Percentiles rank a stretch among this genome's conserved stretches.
Conservation (phyloP, 1,139 yeast species). For the Blastobotrys apis region DNA sequence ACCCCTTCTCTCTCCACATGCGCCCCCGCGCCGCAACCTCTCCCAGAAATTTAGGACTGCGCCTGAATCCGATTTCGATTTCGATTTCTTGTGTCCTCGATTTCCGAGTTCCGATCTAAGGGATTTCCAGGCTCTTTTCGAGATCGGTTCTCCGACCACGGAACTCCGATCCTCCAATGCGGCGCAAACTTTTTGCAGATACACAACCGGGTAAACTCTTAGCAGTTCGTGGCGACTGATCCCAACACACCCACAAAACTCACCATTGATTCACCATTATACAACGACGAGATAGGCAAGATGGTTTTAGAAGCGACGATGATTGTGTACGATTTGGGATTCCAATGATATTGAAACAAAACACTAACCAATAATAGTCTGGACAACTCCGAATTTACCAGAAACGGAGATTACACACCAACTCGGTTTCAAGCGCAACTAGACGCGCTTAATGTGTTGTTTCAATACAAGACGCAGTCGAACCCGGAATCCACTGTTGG, state of each 20-base stretch:
- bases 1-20: too few species aligned
- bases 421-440: slow-evolving; percentile 90
- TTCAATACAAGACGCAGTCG: slow-evolving; percentile 77
- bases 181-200: too few species aligned
- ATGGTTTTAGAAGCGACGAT: slow-evolving; percentile 97
- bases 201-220: too few species aligned
- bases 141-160: too few species aligned
- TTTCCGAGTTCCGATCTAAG: too few species aligned
- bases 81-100: too few species aligned
- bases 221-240: too few species aligned
- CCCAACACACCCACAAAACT: background rate
- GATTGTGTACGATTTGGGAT: slow-evolving; percentile 49
- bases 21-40: too few species aligned
- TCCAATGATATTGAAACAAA: background rate
- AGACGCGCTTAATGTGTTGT: slow-evolving; percentile 86
- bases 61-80: too few species aligned
- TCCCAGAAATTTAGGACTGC: too few species aligned
- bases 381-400: slow-evolving; percentile 92
- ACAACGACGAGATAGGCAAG: slow-evolving; percentile 51
- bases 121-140: too few species aligned
- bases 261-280: background rate
- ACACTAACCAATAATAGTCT: slow-evolving; percentile 37
- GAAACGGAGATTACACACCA: slow-evolving; percentile 91
- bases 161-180: too few species aligned
- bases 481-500: slow-evolving; percentile 97